These are phyloP conservation scores for Sordariomycetes sp. DNA, from an alignment of 2,329 filamentous ascomycete genomes.

Conservation along the genomic window DNA sequence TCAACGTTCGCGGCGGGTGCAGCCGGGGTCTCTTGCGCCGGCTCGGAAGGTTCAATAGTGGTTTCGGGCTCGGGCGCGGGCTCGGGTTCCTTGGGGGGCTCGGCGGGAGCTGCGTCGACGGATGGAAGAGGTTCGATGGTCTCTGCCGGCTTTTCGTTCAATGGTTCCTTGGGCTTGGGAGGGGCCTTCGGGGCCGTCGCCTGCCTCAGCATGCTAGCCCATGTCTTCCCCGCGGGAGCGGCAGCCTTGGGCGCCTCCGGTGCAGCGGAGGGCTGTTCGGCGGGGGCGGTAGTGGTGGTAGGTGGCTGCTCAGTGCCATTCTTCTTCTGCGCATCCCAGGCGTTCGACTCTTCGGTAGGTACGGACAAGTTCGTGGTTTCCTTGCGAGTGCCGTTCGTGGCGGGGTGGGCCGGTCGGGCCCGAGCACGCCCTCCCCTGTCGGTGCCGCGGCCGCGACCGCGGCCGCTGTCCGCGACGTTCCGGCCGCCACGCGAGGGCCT, in stretches of 20 bases:
- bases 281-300: conserved; percentile 17
- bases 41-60: conserved; percentile 2
- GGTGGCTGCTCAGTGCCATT: conserved; percentile 14
- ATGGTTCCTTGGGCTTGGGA: conserved; percentile 38
- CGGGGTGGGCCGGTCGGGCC: conserved; percentile 42
- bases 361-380: conserved; percentile 40
- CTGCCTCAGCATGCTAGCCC: conserved; percentile 63
- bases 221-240: conserved; percentile 40
- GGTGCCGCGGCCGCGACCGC: conserved; percentile 47
- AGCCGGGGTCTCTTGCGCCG: conserved; percentile 11
- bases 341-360: conserved; percentile 55
- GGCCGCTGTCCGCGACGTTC: conserved; percentile 45
- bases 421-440: conserved; percentile 50
- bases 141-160: conserved; percentile 30
- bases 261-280: conserved; percentile 18
- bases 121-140: conserved; percentile 1
- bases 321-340: conserved; percentile 29
- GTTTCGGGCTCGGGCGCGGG: conserved; percentile 17
- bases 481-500: conserved; percentile 47
- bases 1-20: conserved; percentile 43
- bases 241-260: conserved; percentile 23
- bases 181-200: conserved; percentile 43
- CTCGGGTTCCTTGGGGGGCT: conserved; percentile 4
- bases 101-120: conserved; percentile 12
- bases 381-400: conserved; percentile 51